Base-by-base conservation (phyloP, 805 yeast genomes). In the Zygosaccharomyces siamensis region DNA sequence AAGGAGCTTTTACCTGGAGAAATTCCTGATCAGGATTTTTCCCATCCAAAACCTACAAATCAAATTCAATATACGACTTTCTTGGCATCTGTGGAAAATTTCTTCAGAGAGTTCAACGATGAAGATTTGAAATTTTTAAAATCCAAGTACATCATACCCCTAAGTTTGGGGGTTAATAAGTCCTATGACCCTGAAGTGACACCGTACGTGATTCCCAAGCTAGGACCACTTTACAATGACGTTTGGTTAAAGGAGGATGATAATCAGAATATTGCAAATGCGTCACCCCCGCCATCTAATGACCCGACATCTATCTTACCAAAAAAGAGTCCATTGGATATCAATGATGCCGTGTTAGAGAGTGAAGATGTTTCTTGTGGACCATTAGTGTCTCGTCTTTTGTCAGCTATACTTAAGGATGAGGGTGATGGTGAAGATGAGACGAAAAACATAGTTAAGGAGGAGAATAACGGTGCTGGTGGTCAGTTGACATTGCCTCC, bases 21-120 rank as follows among this genome's bases (percentile, higher is more conserved):
- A 31, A 83, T 89, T 23, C 99, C 99, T 8, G 82, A 86, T 64
- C 77, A 76, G 48, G 98, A 93, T 67, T 89, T 87, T 48, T 83
- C 96, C 4, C 80, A 81, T 53, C 80, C 83, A 11, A 92, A 90
- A 60, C 90, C 90, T 16, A 69, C 89, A 2, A 92, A 89, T 66
- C 99, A 93, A 70, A 93, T 92, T 14, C 97, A 89, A 61, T 89
- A 86, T 63, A 75, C 86, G 10, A 90, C 99, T 0, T 93, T 87
- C 63, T 85, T 87, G 55, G 71, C 90, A 1, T 88, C 84, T 56
- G 77, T 89, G 32, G 99, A 93, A 64, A 86, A 90, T 27, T 92
- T 79, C 63, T 90, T 84, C 69, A 75, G 96, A 52, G 77, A 79
- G 2, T 87, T 79, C 57, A 71, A 75, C 14, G 96, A 86, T 52